Base-by-base conservation (phyloP, 1,284 basidiomycete genomes). In the Irpex rosettiformis region DNA sequence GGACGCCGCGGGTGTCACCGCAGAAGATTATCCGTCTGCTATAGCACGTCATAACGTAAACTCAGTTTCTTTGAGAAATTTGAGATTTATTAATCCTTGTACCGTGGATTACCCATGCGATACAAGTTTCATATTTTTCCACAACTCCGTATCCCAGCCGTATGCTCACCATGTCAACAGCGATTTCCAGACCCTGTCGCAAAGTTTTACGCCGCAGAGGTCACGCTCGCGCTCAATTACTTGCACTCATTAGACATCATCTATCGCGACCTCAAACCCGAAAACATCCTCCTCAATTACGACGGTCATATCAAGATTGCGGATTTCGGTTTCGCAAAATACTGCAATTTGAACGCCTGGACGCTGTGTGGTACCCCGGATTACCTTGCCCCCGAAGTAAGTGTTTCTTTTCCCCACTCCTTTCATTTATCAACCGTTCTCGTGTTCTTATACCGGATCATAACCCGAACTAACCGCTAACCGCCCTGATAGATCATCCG, bases 231-330 rank as follows among this genome's bases (percentile, higher is more conserved):
- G 0, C 84, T 99, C 61, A 93, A 97, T 71, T 92, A 98, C 73
- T 79, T 99, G 2, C 96, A 99, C 69, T 82, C 82, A 2, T 82
- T 92, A 53, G 87, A 96, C 68, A 96, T 99, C 74, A 92, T 99
- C 66, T 99, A 99, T 75, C 93, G 96, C 22, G 96, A 99, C 73
- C 83, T 98, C 47, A 99, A 99, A 73, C 96, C 96, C 0, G 96
- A 99, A 72, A 99, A 99, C 72, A 92, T 99, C 61, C 82, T 99
- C 22, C 84, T 99, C 52, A 92, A 90, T 60, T 84, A 89, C 3
- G 96, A 98, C 70, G 96, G 96, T 0, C 96, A 99, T 72, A 94
- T 99, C 74, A 98, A 98, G 75, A 90, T 99, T 54, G 96, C 96
- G 22, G 97, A 99, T 71, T 99, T 99, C 69, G 96, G 96, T 6